Base-by-base conservation (phyloP, 1,284 basidiomycete genomes). In the Psilocybe mexicana region DNA sequence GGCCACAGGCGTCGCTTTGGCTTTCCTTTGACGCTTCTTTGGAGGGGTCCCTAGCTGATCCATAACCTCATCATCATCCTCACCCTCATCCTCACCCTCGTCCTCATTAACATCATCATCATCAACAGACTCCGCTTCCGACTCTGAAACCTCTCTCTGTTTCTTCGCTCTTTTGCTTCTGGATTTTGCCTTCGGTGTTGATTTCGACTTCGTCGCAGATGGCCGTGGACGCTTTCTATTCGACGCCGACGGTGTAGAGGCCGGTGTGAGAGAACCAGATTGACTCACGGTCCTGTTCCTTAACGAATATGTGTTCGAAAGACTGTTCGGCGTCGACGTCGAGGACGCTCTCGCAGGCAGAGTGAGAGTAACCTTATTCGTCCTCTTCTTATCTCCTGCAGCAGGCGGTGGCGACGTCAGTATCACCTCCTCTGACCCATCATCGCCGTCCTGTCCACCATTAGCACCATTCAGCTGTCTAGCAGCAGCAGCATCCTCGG, bases 401-500 rank as follows among this genome's bases (percentile, higher is more conserved):
- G 30, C 5, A 42, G 12, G 42, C 26, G 43, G 42, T 50, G 48
- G 59, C 36, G 38, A 14, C 42, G 56, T 40, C 25, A 44, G 10
- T 11, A 36, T 50, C 24, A 54, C 26, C 28, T 51, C 54, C 40
- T 49, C 52, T 49, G 51, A 58, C 46, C 52, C 52, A 40, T 64
- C 59, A 57, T 57, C 58, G 46, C 65, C 62, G 5, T 61, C 65
- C 30, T 62, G 64, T 40, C 52, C 57, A n/a, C 55, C 60, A 18
- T 60, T 58, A 7, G 52, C 57, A 25, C 47, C 54, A 26, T 61
- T 54, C 26, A 56, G 60, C 52, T 63, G 63, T 43, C 63, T 66
- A 24, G 67, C 69, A 18, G 70, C 72, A 24, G 67, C 69, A 18
- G 70, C 72, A 52, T 74, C 79, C 61, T 85, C 83, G 11, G 87